A percentile compares a stretch with the other conserved stretches of the same genome.
phyloP scores from a whole-genome alignment of 1,284 basidiomycete species.

The Irpex rosettiformis region DNA sequence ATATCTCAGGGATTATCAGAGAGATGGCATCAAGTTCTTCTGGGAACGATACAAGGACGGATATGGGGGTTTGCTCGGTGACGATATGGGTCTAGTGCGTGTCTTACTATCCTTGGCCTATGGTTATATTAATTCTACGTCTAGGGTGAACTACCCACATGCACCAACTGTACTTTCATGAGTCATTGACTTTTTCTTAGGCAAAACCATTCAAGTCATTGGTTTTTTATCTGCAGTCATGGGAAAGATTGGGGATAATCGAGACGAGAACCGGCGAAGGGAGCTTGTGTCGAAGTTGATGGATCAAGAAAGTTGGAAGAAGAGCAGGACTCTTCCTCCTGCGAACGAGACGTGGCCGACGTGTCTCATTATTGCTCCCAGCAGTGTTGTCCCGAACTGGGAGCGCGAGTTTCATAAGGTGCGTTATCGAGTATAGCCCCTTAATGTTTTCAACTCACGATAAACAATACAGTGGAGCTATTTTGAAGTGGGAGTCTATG shows the following conservation, averaged over 20 bases:
- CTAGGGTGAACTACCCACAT: too few species aligned
- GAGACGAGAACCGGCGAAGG: slow-evolving; percentile 59
- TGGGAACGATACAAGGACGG: slow-evolving; percentile 61
- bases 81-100: slow-evolving; percentile 86
- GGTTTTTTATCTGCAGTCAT: slow-evolving; percentile 85
- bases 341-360: slow-evolving; percentile 76
- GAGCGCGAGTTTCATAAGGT: slow-evolving; percentile 73
- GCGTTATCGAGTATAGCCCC: slow-evolving; percentile 16
- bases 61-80: slow-evolving; percentile 75
- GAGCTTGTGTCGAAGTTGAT: slow-evolving; percentile 62
- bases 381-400: slow-evolving; percentile 80
- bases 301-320: slow-evolving; percentile 41
- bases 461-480: slow-evolving; percentile 60
- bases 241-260: slow-evolving; percentile 64
- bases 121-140: too few species aligned
- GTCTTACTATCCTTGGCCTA: neutral
- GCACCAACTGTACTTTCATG: too few species aligned
- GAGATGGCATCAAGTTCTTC: slow-evolving; percentile 78
- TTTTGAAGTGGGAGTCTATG: slow-evolving; percentile 73
- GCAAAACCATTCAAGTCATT: slow-evolving; percentile 89
- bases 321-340: slow-evolving; percentile 50
- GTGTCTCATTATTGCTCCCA: slow-evolving; percentile 77
- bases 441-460: neutral
- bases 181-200: too few species aligned
- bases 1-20: slow-evolving; percentile 80